Conservation (phyloP, 2,329 filamentous ascomycete species). For the Cercospora sojina region DNA sequence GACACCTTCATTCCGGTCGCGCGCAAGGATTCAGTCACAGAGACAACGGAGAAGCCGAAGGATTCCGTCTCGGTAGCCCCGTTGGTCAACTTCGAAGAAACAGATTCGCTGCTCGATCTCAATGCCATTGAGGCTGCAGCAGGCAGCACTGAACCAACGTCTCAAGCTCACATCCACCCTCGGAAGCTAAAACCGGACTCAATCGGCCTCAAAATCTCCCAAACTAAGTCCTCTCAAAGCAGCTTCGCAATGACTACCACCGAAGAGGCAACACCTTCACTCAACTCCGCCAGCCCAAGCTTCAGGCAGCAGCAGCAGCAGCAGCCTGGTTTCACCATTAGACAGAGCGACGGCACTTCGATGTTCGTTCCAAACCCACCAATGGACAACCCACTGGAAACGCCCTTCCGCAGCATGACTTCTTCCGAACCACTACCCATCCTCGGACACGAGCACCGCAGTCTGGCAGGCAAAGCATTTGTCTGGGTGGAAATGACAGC, state of each 20-base stretch:
- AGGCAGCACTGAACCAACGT: background rate
- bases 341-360: conserved; percentile 9
- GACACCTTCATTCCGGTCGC: background rate
- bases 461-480: conserved; percentile 22
- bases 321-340: conserved; percentile 14
- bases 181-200: conserved; percentile 1
- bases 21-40: conserved; percentile 4
- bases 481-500: conserved; percentile 26
- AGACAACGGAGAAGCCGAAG: background rate
- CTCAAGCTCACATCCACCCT: background rate
- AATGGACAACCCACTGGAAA: background rate
- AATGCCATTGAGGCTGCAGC: background rate
- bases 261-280: background rate
- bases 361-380: conserved; percentile 6
- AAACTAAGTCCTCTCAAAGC: background rate
- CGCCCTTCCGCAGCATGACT: background rate
- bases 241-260: background rate
- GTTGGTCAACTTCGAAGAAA: conserved; percentile 14
- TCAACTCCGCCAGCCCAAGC: background rate
- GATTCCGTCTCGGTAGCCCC: background rate
- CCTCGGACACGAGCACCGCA: conserved; percentile 23
- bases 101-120: background rate
- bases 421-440: background rate
- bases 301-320: background rate
- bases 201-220: conserved; percentile 6